A percentile compares a stretch with the other conserved stretches of the same genome.
Conservation (phyloP, 345 rosid species). For the Lumnitzera racemosa region DNA sequence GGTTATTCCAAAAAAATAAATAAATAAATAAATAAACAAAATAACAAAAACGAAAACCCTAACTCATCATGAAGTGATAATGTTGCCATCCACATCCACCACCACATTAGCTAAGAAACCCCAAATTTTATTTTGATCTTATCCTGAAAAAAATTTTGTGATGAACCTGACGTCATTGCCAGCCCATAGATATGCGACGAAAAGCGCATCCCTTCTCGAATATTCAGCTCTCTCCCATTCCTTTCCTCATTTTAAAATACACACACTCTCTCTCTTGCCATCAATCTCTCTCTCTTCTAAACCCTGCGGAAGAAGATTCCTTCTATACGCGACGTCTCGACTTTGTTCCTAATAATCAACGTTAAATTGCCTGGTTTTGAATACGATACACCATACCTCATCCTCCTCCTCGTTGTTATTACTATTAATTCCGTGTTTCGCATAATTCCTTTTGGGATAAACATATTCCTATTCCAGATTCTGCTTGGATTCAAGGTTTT, state of each 20-base stretch:
- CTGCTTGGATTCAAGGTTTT: too few species aligned
- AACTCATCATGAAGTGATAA: too few species aligned
- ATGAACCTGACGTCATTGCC: not conserved
- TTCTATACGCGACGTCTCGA: slow-evolving; percentile 18
- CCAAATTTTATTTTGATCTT: slow-evolving; percentile 3
- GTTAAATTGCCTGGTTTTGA: not conserved
- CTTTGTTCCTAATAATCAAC: not conserved
- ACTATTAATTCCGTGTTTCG: too few species aligned
- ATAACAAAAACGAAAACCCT: too few species aligned
- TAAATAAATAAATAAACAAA: too few species aligned
- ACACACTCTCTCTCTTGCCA: not conserved
- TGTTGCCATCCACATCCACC: too few species aligned
- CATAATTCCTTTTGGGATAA: too few species aligned
- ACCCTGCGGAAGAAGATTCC: not conserved
- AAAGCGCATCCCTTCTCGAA: slow-evolving; percentile 6
- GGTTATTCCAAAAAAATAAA: too few species aligned
- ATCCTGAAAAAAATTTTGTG: not conserved
- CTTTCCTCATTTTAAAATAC: too few species aligned
- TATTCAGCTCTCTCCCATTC: not conserved
- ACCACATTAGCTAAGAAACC: not conserved
- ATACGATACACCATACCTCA: too few species aligned
- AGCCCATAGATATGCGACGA: slow-evolving; percentile 4
- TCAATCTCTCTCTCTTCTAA: not conserved
- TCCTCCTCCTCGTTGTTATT: too few species aligned
- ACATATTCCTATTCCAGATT: too few species aligned